Evolutionary conservation across 805 yeast genomes (phyloP), one percentile per base, ranked within the genome.

Genomic region (Candida suzukii): DNA sequence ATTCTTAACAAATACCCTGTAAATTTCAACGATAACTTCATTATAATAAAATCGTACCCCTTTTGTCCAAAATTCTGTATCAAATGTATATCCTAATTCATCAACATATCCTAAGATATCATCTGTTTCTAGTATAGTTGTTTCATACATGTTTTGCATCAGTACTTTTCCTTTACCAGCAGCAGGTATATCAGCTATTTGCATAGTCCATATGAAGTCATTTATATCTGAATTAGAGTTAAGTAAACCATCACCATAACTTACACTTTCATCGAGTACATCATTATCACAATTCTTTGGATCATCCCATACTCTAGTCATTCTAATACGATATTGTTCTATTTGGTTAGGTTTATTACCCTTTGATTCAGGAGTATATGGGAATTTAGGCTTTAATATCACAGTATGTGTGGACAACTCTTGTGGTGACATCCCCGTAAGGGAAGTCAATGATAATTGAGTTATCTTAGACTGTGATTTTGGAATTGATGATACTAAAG

Each of bases 11-110:
- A 63, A 70, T 12, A 73, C 53, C 51, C 73, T 68, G 59, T 65
- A 75, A 42, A 83, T 56, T 48, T 80, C 86, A 40, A 85, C 73
- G 26, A 78, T 74, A 4, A 79, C 62, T 49, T 76, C 76, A 7
- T 76, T 77, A 48, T 79, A 72, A 51, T 78, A 80, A 48, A 78
- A 80, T 39, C 83, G 67, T 12, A 70, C 60, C 1, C 95, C 95
- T 41, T 67, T 65, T 13, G 68, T 57, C 76, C 83, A 74, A 58
- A 70, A 83, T 52, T 76, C 81, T 39, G 71, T 73, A 37, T 78
- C 78, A 25, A 73, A 71, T 41, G 70, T 72, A 63, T 86, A 88
- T 0, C 96, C 96, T 38, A 90, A 63, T 39, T 77, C 83, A 35
- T 69, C 73, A 43, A 88, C 38, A 38, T 63, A 64, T 2, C 68